Percentiles rank a stretch among this genome's conserved stretches.
These are phyloP conservation scores for Carex scoparia DNA, from an alignment of 176 grass and related monocot species.

Conservation along the genomic window DNA sequence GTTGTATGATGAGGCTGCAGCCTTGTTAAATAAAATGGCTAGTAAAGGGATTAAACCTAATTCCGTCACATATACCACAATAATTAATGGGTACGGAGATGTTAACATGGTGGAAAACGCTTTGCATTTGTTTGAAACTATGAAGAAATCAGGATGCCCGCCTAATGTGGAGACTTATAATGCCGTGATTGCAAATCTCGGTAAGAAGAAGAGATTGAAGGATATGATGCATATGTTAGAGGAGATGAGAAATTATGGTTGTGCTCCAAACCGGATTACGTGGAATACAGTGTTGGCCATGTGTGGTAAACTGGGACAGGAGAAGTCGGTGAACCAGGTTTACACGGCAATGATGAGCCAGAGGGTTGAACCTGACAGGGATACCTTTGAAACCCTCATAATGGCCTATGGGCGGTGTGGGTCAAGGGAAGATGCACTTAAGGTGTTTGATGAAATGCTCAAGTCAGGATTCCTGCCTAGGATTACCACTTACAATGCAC, in stretches of 20 bases:
- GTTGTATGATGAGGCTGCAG: constrained; percentile 54
- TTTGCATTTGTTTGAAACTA: constrained; percentile 49
- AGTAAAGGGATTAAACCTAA: constrained; percentile 67
- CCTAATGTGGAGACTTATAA: constrained; percentile 64
- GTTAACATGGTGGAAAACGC: constrained; percentile 56
- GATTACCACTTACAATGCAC: constrained; percentile 65
- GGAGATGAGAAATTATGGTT: constrained; percentile 73
- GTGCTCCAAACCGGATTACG: constrained; percentile 59
- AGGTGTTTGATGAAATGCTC: constrained; percentile 82
- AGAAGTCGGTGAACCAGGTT: constrained; percentile 57
- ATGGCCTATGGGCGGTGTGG: constrained; percentile 74
- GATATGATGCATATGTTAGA: constrained; percentile 57
- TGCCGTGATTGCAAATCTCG: constrained; percentile 66
- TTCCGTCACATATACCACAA: constrained; percentile 56
- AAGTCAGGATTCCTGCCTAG: constrained; percentile 55
- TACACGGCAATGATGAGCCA: constrained; percentile 62
- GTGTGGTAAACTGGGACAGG: constrained; percentile 70
- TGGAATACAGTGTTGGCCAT: constrained; percentile 85
- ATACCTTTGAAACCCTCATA: constrained; percentile 79
- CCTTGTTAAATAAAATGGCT: constrained; percentile 56
- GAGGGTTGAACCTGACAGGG: constrained; percentile 49
- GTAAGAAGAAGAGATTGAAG: constrained; percentile 59
- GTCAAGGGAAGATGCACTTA: constrained; percentile 48
- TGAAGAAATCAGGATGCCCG: constrained; percentile 69
- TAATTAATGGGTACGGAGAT: constrained; percentile 67